These are phyloP conservation scores for Melocanna baccifera DNA, from an alignment of 176 grass and related monocot genomes.

Conservation along the genomic window DNA sequence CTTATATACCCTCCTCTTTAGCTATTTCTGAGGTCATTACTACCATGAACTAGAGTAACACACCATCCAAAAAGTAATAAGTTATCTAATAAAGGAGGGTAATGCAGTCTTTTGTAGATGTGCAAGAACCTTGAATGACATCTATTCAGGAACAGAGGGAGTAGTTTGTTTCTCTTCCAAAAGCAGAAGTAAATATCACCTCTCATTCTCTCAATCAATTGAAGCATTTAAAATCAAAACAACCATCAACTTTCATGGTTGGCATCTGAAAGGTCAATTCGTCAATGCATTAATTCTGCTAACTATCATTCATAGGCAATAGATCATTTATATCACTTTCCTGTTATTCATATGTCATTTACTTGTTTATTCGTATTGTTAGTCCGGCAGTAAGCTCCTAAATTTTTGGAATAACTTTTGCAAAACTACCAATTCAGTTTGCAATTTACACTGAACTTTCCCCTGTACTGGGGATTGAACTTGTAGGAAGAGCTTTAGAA, in stretches of 20 bases:
- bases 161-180: neutral
- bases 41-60: too few species aligned
- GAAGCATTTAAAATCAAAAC: neutral
- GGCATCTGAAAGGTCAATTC: neutral
- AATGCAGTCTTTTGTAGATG: too few species aligned
- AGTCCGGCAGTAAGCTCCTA: neutral
- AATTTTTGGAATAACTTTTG: slow-evolving; percentile 16
- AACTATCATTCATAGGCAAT: neutral
- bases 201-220: neutral
- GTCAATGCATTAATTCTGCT: neutral
- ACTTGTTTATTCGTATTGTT: neutral
- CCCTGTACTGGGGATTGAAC: neutral
- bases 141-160: too few species aligned
- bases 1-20: too few species aligned
- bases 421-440: neutral
- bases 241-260: neutral
- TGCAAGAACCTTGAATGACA: too few species aligned
- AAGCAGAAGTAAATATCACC: neutral
- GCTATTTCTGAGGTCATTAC: too few species aligned
- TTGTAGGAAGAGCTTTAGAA: neutral
- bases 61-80: too few species aligned
- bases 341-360: neutral
- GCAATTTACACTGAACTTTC: neutral
- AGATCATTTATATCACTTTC: neutral
- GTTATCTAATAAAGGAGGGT: too few species aligned